These are phyloP conservation scores for Candida parachauliodes DNA, from an alignment of 805 yeast species.

Conservation along the genomic window DNA sequence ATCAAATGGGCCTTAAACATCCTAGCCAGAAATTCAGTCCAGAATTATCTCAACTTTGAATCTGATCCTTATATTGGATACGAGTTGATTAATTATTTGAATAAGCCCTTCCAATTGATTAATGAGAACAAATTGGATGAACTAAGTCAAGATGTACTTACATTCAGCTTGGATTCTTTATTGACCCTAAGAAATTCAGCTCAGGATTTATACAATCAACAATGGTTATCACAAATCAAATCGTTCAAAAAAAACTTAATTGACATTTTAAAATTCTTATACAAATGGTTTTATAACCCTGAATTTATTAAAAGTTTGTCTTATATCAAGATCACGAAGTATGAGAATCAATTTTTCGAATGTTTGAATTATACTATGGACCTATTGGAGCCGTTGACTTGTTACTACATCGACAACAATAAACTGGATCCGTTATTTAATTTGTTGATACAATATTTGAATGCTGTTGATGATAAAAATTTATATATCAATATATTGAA, in stretches of 20 bases:
- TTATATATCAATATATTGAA: conserved; percentile 67
- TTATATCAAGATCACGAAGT: conserved; percentile 14
- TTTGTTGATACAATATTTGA: conserved; percentile 49
- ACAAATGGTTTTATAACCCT: conserved; percentile 28
- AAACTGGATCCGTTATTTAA: conserved; percentile 67
- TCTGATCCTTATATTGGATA: conserved; percentile 39
- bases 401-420: conserved; percentile 74
- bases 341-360: conserved; percentile 47
- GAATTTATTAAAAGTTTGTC: not conserved
- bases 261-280: conserved; percentile 40
- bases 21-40: conserved; percentile 45
- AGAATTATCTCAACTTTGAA: conserved; percentile 47
- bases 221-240: conserved; percentile 58
- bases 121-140: conserved; percentile 14
- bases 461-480: conserved; percentile 60
- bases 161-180: conserved; percentile 43
- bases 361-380: conserved; percentile 67
- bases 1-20: conserved; percentile 68
- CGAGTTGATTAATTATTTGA: conserved; percentile 36
- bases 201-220: conserved; percentile 82
- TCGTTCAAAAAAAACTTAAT: conserved; percentile 45
- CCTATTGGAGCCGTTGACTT: conserved; percentile 76
- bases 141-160: conserved; percentile 18
- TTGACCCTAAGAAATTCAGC: conserved; percentile 75
- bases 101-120: conserved; percentile 28